Evolutionary conservation across 768 basidiomycete species (phyloP).

Genomic region (Rhizopogon vinicolor): DNA sequence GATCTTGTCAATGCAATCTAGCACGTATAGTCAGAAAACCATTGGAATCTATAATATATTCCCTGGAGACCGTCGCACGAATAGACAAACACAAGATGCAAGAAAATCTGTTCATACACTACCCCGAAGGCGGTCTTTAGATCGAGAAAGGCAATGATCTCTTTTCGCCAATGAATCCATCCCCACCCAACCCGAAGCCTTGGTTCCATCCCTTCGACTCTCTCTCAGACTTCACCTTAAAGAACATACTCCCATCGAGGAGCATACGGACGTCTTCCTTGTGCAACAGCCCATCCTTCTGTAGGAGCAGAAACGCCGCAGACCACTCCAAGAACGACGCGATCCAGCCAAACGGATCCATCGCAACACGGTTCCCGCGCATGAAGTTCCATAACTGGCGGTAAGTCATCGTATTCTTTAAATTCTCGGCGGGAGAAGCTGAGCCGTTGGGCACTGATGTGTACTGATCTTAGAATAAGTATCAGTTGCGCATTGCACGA

Average conservation of each 20-base stretch:
- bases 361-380: constrained; percentile 26
- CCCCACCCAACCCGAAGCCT: constrained; percentile 25
- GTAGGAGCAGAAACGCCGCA: constrained; percentile 35
- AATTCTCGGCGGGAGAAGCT: no score
- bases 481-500: no score
- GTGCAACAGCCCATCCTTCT: constrained; percentile 32
- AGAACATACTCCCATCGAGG: constrained; percentile 37
- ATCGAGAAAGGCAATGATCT: constrained; percentile 24
- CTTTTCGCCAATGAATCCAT: constrained; percentile 26
- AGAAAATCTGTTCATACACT: no score
- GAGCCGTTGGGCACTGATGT: background rate
- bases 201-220: constrained; percentile 24
- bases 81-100: background rate
- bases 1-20: no score
- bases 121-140: constrained; percentile 1
- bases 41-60: background rate
- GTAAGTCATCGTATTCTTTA: constrained; percentile 18
- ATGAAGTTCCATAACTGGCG: constrained; percentile 26
- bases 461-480: constrained; percentile 10
- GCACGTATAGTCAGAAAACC: no score
- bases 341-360: constrained; percentile 33
- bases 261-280: constrained; percentile 39
- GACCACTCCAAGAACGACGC: constrained; percentile 35
- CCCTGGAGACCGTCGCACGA: background rate
- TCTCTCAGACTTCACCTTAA: constrained; percentile 18